Base-by-base conservation (phyloP, 129 eudicot species). In the Logfia minima region DNA sequence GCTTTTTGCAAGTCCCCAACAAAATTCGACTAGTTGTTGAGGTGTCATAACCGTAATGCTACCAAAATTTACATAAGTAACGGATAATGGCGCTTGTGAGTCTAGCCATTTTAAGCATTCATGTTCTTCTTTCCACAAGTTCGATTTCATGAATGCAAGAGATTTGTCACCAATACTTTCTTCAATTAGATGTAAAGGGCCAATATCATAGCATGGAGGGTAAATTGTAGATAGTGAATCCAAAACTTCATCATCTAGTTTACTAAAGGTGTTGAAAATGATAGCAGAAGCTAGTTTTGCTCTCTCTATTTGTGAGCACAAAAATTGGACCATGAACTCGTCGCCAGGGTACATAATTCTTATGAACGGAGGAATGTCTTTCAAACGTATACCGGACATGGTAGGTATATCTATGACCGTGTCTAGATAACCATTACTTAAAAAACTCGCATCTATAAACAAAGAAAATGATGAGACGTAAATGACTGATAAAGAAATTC, bases 1-100 rank as follows among this genome's bases (percentile, higher is more conserved):
- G 77, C 90, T 89, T 6, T 81, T 84, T 8, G 94, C 94, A 0
- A 89, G 75, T 1, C 94, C 94, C 90, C 89, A 89, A 21, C 91
- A 88, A 39, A 89, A 84, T 34, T 89, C 94, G 1, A 66, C 66
- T 35, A 89, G 68, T 72, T 89, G 90, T 6, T 84, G 63, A 35
- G 83, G 58, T 13, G 87, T 74, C 83, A 89, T 68, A 22, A 81
- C 82, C 0, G 87, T 78, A 23, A 86, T 84, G 75, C 94, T 89
- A 13, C 94, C 94, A 66, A 86, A 89, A 39, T 86, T 86, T 32
- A 89, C 94, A 43, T 86, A 84, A 32, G 82, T 71, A 3, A 89
- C 89, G 2, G 94, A 86, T 28, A 23, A 48, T 4, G 79, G 34
- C 43, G 82, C 85, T 71, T 75, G 71, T 0, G 83, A 48, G 43